Base-by-base conservation (phyloP, 306 rosid species). In the Rosa persica region DNA sequence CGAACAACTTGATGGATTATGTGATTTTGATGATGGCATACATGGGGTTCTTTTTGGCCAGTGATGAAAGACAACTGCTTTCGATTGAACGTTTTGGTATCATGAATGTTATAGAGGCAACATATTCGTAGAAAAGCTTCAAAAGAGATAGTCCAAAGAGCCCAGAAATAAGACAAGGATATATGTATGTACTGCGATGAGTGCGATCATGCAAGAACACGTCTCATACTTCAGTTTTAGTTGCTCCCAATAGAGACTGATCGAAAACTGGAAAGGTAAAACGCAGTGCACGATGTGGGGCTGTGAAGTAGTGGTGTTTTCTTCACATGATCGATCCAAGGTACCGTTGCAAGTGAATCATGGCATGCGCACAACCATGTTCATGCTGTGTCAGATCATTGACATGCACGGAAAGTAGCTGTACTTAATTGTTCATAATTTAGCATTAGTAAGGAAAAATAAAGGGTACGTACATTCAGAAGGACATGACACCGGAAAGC, bases 341-440 rank as follows among this genome's bases (percentile, higher is more conserved):
- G 47, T 38, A 66, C 46, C 17, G 1, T 36, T 38, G 46, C 47
- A 36, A 65, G 46, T 19, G 25, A 66, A 36, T 66, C 69, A 64
- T 66, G 46, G 44, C 70, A 66, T 38, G 70, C 47, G 47, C 70
- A 38, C 70, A 66, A 20, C 23, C 5, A 36, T 40, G 27, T 66
- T 36, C 47, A 2, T 19, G 15, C 17, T 38, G 70, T 66, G 70
- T 66, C 70, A 39, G 70, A 66, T 66, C 20, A 66, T 66, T 9
- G 70, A 39, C 48, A 66, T 66, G 70, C 48, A 66, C 47, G 27
- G 43, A 66, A 66, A 66, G 70, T 66, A 0, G 70, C 23, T 23
- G 1, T 4, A 25, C 40, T 61, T 34, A 34, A 6, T 30, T 34
- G 3, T 34, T 16, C 43, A 34, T 22, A 64, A 43, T 34, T 64